Percentiles rank a stretch among this genome's conserved stretches.
These are phyloP conservation scores for Aureobasidium vineae DNA, from an alignment of 2,329 filamentous ascomycete species.

Conservation along the genomic window DNA sequence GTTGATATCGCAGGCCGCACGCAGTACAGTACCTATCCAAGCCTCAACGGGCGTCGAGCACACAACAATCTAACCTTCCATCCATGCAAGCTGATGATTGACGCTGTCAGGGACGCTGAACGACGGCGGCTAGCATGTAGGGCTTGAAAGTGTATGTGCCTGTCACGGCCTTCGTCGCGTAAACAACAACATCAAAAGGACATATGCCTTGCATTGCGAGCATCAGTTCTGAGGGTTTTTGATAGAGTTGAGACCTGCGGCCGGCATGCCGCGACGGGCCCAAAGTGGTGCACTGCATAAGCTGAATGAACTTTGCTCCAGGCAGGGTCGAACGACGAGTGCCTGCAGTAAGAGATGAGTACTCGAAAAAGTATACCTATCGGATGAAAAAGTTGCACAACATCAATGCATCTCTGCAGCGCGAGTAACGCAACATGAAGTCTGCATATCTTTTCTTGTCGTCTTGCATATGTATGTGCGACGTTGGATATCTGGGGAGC, in stretches of 20 bases:
- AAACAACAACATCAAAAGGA: neutral
- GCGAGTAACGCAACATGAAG: neutral
- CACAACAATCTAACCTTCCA: neutral
- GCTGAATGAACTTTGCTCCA: conserved; percentile 1
- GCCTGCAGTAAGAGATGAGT: conserved; percentile 6
- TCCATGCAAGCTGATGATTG: conserved; percentile 1
- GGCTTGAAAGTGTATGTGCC: neutral
- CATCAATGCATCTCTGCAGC: neutral
- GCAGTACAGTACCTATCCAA: neutral
- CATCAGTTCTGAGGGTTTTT: conserved; percentile 4
- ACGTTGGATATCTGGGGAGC: conserved; percentile 12
- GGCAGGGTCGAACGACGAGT: neutral
- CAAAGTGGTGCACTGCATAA: conserved; percentile 4
- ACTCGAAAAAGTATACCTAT: neutral
- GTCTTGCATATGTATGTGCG: conserved; percentile 20
- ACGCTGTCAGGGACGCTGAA: conserved; percentile 16
- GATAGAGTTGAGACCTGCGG: neutral
- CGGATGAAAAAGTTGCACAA: conserved; percentile 6
- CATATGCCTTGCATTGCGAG: conserved; percentile 15
- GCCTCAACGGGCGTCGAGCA: neutral
- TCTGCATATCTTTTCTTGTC: conserved; percentile 16
- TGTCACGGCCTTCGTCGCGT: conserved; percentile 7
- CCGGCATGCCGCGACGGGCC: neutral
- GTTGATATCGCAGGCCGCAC: conserved; percentile 9
- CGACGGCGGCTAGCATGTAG: conserved; percentile 8